Evolutionary conservation across 2,329 filamentous ascomycete species (phyloP).

Genomic region (Didymella keratinophila): DNA sequence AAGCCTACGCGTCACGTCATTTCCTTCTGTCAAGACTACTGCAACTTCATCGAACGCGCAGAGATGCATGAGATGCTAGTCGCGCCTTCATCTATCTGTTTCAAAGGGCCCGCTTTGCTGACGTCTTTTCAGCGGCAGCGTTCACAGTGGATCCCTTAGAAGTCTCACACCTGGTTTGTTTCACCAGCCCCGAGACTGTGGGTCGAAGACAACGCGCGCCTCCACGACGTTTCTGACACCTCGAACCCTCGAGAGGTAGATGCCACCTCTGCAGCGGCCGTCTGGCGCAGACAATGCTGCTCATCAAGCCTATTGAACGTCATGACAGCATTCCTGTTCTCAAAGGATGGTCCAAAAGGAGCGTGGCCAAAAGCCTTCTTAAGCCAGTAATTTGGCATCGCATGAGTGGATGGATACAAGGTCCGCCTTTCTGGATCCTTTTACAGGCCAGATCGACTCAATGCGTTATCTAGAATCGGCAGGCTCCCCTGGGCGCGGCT

Average conservation of each 20-base stretch:
- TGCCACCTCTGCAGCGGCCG: background rate
- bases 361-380: background rate
- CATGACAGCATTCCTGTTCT: background rate
- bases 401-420: no score
- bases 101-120: conserved; percentile 9
- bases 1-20: conserved; percentile 1
- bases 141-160: conserved; percentile 8
- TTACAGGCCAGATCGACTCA: background rate
- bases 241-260: background rate
- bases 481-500: background rate
- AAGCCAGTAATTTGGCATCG: background rate
- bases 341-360: background rate
- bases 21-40: background rate
- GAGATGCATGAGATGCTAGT: conserved; percentile 12
- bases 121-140: conserved; percentile 6
- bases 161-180: conserved; percentile 11
- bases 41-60: conserved; percentile 1
- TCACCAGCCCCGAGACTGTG: conserved; percentile 11
- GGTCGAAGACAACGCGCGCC: conserved; percentile 10
- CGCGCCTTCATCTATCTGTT: conserved; percentile 17
- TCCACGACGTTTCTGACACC: conserved; percentile 5
- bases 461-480: conserved; percentile 3
- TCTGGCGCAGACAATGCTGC: background rate
- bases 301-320: no score
- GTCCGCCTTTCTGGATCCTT: background rate